phyloP scores from a whole-genome alignment of 805 yeast genomes.

The Candida jianshihensis region DNA sequence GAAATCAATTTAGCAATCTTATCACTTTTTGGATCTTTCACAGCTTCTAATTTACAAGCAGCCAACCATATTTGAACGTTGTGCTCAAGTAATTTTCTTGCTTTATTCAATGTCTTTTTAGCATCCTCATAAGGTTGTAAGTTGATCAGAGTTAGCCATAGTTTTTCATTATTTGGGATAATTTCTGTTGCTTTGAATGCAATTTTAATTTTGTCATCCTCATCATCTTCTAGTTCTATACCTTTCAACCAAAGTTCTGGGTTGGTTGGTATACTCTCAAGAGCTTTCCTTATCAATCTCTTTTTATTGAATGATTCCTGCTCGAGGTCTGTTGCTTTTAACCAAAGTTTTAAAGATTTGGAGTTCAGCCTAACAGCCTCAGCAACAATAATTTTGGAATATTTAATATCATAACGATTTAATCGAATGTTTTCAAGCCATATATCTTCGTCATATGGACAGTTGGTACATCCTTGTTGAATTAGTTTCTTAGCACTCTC shows the following conservation, averaged over 20 bases:
- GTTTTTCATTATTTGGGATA: slow-evolving; percentile 53
- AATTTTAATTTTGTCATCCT: slow-evolving; percentile 43
- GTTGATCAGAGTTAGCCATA: slow-evolving; percentile 58
- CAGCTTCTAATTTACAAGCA: slow-evolving; percentile 64
- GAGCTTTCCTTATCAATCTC: slow-evolving; percentile 60
- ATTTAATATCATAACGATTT: slow-evolving; percentile 35
- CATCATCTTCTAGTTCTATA: slow-evolving; percentile 50
- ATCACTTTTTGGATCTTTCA: slow-evolving; percentile 31
- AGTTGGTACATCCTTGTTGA: slow-evolving; percentile 64
- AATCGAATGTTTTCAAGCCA: slow-evolving; percentile 80
- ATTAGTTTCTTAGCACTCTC: slow-evolving; percentile 54
- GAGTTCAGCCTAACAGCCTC: slow-evolving; percentile 57
- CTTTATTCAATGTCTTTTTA: slow-evolving; percentile 46
- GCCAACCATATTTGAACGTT: slow-evolving; percentile 59
- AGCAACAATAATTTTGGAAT: slow-evolving; percentile 52
- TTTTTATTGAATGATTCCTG: slow-evolving; percentile 44
- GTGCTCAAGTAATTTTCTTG: slow-evolving; percentile 46
- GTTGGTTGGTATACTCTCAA: slow-evolving; percentile 55
- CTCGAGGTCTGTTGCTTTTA: slow-evolving; percentile 62
- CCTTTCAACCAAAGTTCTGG: slow-evolving; percentile 63
- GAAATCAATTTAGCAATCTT: slow-evolving; percentile 42
- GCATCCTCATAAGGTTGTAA: slow-evolving; percentile 41
- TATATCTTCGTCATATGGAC: slow-evolving; percentile 61
- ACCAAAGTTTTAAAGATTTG: slow-evolving; percentile 62
- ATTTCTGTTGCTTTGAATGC: slow-evolving; percentile 61